Conservation (phyloP, 352 stramenopile species). For the Plasmopara muralis region DNA sequence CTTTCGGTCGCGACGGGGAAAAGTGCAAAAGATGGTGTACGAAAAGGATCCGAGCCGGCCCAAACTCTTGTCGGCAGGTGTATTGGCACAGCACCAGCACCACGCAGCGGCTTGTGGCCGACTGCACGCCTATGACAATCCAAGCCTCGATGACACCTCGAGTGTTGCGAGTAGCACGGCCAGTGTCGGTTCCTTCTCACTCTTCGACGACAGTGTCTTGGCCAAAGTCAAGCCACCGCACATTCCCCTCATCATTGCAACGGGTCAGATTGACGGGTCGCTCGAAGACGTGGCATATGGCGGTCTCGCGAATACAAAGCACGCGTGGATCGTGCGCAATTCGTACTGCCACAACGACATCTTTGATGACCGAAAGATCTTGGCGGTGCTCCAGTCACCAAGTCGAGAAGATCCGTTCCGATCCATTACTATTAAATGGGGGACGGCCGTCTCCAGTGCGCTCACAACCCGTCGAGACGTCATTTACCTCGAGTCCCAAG, state of each 20-base stretch:
- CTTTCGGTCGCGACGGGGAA: conserved; percentile 38
- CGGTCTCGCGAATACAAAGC: conserved; percentile 23
- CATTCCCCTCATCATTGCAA: conserved; percentile 27
- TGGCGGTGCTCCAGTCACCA: conserved; percentile 29
- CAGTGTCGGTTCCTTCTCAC: conserved; percentile 27
- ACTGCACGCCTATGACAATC: conserved; percentile 25
- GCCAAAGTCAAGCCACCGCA: conserved; percentile 20
- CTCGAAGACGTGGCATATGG: conserved; percentile 33
- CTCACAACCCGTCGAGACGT: conserved; percentile 33
- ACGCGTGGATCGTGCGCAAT: conserved; percentile 26
- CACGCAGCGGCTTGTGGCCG: conserved; percentile 13
- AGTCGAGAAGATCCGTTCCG: conserved; percentile 39
- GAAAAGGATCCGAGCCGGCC: conserved; percentile 30
- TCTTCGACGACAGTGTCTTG: conserved; percentile 28
- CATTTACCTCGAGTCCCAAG: conserved; percentile 33
- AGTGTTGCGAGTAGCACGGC: conserved; percentile 21
- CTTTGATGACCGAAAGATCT: conserved; percentile 29
- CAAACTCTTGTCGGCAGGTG: conserved; percentile 28
- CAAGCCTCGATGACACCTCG: conserved; percentile 11
- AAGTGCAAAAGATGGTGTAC: conserved; percentile 14
- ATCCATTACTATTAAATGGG: conserved; percentile 39
- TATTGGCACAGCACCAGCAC: conserved; percentile 24
- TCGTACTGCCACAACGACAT: conserved; percentile 33
- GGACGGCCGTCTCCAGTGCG: conserved; percentile 18
- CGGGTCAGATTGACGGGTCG: conserved; percentile 26